A percentile compares a stretch with the other conserved stretches of the same genome.
phyloP scores from a whole-genome alignment of 2,329 filamentous ascomycete genomes.

The Colletotrichum theobromicola region DNA sequence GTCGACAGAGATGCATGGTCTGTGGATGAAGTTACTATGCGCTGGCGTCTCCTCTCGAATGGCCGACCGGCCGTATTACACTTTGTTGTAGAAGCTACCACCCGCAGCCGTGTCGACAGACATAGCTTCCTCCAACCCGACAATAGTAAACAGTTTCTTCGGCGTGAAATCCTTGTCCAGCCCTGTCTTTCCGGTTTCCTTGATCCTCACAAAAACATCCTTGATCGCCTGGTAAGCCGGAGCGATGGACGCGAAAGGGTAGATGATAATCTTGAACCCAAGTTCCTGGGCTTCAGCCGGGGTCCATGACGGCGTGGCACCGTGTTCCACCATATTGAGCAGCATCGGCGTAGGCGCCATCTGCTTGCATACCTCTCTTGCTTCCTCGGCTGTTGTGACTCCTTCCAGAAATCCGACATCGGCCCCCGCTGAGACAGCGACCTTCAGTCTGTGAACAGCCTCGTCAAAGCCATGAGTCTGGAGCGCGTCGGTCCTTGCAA shows the following conservation, averaged over 20 bases:
- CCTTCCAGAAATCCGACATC: neutral
- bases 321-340: neutral
- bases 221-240: neutral
- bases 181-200: neutral
- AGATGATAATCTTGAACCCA: neutral
- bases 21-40: neutral
- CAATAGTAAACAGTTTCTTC: neutral
- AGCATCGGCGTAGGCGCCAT: neutral
- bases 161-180: neutral
- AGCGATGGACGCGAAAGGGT: neutral
- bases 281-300: neutral
- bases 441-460: neutral
- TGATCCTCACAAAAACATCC: neutral
- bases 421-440: neutral
- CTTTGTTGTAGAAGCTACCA: neutral
- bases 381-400: neutral
- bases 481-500: neutral
- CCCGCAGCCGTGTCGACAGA: neutral
- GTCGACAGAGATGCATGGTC: neutral
- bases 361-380: neutral
- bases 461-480: neutral
- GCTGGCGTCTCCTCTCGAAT: accelerated
- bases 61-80: neutral
- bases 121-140: neutral
- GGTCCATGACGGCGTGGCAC: neutral